Conservation (phyloP, 345 rosid genomes). For the Leavenworthia alabamica region DNA sequence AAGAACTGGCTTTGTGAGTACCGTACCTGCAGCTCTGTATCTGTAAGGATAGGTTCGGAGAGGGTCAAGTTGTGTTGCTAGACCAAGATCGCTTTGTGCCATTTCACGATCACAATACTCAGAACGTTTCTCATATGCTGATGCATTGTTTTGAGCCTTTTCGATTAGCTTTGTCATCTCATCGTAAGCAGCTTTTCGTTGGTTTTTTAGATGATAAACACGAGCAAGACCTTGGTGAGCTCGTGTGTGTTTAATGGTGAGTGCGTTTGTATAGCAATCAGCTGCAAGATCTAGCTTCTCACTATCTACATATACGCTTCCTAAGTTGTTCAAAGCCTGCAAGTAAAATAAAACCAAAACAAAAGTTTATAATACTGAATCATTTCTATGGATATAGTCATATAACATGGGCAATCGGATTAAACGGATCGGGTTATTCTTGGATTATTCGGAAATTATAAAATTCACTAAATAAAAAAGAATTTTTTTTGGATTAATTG, state of each 20-base stretch:
- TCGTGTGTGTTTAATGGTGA: constrained; percentile 88
- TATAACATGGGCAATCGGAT: too few species aligned
- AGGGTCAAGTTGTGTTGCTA: constrained; percentile 82
- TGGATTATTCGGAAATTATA: too few species aligned
- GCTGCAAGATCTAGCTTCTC: constrained; percentile 87
- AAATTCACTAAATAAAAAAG: too few species aligned
- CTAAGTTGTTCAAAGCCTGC: constrained; percentile 95
- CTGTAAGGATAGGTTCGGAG: constrained; percentile 94
- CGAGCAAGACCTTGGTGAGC: constrained; percentile 97
- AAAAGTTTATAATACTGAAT: not conserved
- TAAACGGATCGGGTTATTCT: too few species aligned
- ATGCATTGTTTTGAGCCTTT: constrained; percentile 84
- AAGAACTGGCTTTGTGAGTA: too few species aligned
- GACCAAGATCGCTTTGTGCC: constrained; percentile 79
- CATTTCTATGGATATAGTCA: too few species aligned
- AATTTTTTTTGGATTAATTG: too few species aligned
- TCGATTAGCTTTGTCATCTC: constrained; percentile 96
- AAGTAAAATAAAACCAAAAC: constrained; percentile 5
- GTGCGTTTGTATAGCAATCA: constrained; percentile 82
- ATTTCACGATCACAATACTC: constrained; percentile 90
- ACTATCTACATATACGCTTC: constrained; percentile 76
- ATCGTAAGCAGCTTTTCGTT: constrained; percentile 77
- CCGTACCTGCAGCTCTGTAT: constrained; percentile 90
- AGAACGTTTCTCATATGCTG: constrained; percentile 91
- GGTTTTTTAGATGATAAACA: constrained; percentile 76